Base-by-base conservation (phyloP, 495 filamentous ascomycete genomes). In the Corynascus novoguineensis region DNA sequence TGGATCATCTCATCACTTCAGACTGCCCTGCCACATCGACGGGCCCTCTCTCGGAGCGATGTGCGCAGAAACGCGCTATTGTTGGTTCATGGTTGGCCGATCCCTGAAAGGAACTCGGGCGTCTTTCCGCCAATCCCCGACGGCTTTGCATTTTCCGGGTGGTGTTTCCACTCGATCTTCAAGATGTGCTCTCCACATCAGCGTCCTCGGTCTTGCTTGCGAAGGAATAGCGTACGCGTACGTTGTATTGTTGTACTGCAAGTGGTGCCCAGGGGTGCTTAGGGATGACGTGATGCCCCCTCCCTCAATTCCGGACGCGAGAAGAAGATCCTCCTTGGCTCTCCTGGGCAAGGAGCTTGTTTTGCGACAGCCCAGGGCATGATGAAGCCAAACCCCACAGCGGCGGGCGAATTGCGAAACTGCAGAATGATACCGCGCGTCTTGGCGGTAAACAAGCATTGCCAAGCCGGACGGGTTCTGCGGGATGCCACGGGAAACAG, bases 281-380 rank as follows among this genome's bases (percentile, higher is more conserved):
- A 22, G 10, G 8, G 21, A 45, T 45, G 21, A 29, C 32, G 24
- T 27, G 42, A 15, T 25, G 5, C 24, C 2, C n/a, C 12, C 6
- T 45, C 21, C 22, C 24, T 44, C 8, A 2, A 24, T 25, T 25
- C 1, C 11, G 5, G 8, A 25, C 42, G 12, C 11, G 22, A 5
- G 15, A 45, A 50, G 37, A n/a, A 4, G 22, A 46, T n/a, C n/a
- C 8, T 1, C 11, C 49, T 47, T 50, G 48, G 47, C 41, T 38
- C 40, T 51, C 48, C 55, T 52, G 48, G 56, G 56, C 56, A 40
- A 47, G 12, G 32, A 53, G 56, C 56, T 59, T 59, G 49, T 53
- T 48, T 47, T 8, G 22, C 41, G 21, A 45, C n/a, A n/a, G 31
- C 48, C 31, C 4, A 12, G 17, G 17, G 1, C n/a, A 11, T 21